These are phyloP conservation scores for Akebia trifoliata DNA, from an alignment of 164 flowering plant genomes.

Conservation along the genomic window DNA sequence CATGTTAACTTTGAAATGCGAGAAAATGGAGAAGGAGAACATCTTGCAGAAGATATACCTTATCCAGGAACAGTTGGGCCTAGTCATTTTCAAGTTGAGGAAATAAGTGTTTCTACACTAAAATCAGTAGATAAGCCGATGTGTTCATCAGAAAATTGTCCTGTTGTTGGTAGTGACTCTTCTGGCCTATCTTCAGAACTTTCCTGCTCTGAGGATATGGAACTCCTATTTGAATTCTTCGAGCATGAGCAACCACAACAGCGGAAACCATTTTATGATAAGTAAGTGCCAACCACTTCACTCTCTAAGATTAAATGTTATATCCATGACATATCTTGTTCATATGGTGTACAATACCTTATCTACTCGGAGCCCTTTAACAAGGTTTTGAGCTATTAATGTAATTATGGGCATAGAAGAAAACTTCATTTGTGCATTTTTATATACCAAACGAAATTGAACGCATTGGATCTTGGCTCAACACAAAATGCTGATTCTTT, in stretches of 20 bases:
- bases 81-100: background rate
- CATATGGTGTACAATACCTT: too few species aligned
- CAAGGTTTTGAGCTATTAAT: too few species aligned
- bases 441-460: background rate
- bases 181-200: background rate
- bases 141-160: background rate
- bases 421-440: background rate
- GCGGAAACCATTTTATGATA: constrained; percentile 14
- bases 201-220: constrained; percentile 2
- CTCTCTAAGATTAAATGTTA: too few species aligned
- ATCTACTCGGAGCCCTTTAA: too few species aligned
- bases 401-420: background rate
- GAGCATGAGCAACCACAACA: constrained; percentile 12
- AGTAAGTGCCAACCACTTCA: constrained; percentile 7
- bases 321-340: too few species aligned
- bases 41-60: background rate
- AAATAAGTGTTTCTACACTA: background rate
- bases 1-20: background rate
- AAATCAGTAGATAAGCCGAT: background rate
- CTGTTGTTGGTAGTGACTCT: constrained; percentile 2
- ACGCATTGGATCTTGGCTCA: background rate
- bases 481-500: background rate
- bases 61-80: background rate
- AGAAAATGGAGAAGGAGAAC: constrained; percentile 5
- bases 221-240: constrained; percentile 17